Conservation (phyloP, 129 eudicot genomes). For the Pulicaria dysenterica region DNA sequence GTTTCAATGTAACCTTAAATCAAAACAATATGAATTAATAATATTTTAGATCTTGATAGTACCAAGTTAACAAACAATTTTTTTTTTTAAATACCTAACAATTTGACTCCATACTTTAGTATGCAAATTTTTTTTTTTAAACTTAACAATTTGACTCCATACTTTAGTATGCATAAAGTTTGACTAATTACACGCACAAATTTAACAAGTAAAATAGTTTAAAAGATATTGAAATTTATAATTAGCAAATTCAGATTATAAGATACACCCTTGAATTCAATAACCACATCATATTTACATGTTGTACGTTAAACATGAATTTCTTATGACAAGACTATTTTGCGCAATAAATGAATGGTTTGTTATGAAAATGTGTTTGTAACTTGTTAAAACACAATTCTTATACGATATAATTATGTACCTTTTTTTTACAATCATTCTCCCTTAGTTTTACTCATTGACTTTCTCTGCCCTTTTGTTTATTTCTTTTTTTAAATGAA, state of each 20-base stretch:
- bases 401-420: background rate
- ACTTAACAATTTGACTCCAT: conserved; percentile 15
- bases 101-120: background rate
- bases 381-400: background rate
- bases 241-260: too few relatives aligned
- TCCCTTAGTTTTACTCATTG: too few relatives aligned
- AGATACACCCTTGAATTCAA: background rate
- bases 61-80: background rate
- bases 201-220: too few relatives aligned
- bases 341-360: conserved; percentile 23
- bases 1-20: too few relatives aligned
- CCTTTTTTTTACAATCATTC: too few relatives aligned
- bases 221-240: background rate
- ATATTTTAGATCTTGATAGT: too few relatives aligned
- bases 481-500: background rate
- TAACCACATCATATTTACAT: background rate
- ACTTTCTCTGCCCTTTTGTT: too few relatives aligned
- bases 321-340: conserved; percentile 28
- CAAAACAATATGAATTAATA: too few relatives aligned
- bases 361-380: conserved; percentile 17
- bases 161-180: background rate
- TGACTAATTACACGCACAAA: too few relatives aligned
- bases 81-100: too few relatives aligned
- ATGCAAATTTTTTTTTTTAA: too few relatives aligned
- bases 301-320: background rate